A percentile compares a stretch with the other conserved stretches of the same genome.
Evolutionary conservation across 805 yeast genomes (phyloP).

Genomic region (Wickerhamiella sorbophila): DNA sequence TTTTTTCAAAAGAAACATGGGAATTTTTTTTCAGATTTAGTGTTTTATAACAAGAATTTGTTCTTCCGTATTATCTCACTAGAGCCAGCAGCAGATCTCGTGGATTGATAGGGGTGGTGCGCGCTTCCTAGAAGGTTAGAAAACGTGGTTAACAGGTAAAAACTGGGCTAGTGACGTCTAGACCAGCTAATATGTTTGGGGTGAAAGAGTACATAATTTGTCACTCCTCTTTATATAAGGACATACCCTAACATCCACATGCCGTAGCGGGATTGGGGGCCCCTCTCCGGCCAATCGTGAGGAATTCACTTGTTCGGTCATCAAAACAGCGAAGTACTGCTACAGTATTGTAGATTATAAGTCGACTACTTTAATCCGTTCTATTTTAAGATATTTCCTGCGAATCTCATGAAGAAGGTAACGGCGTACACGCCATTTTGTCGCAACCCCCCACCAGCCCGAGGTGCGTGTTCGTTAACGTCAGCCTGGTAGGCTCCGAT

Average conservation of each 20-base stretch:
- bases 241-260: neutral
- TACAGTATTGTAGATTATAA: too few relatives aligned
- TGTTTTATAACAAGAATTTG: constrained; percentile 28
- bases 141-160: constrained; percentile 24
- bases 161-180: constrained; percentile 5
- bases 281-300: too few relatives aligned
- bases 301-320: too few relatives aligned
- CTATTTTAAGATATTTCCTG: too few relatives aligned
- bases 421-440: too few relatives aligned
- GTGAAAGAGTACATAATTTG: neutral
- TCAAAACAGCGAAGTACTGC: too few relatives aligned
- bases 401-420: too few relatives aligned
- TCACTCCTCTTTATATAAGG: neutral
- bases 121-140: constrained; percentile 29
- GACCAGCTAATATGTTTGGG: constrained; percentile 1
- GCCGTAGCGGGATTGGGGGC: neutral
- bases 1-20: constrained; percentile 1
- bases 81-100: constrained; percentile 31
- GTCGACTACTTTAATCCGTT: too few relatives aligned
- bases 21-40: constrained; percentile 13
- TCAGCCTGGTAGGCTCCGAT: too few relatives aligned
- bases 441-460: too few relatives aligned
- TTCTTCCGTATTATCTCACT: constrained; percentile 34
- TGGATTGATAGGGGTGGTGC: constrained; percentile 31
- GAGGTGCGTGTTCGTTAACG: too few relatives aligned